Base-by-base conservation (phyloP, 192 early-diverging fungal species). In the Coemansia brasiliensis region DNA sequence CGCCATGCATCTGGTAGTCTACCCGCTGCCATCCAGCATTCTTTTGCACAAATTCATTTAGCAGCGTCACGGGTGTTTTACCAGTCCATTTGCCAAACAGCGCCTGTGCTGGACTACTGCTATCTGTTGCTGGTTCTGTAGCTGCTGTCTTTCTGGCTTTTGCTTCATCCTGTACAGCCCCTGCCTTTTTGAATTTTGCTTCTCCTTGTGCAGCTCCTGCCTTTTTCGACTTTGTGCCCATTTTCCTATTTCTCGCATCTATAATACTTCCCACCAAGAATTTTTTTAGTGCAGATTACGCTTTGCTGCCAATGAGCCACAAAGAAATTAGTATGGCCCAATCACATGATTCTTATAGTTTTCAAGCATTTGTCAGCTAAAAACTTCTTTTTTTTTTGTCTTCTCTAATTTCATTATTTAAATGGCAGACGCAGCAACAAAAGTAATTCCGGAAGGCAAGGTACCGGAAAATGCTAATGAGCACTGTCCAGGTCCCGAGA, bases 41-140 rank as follows among this genome's bases (percentile, higher is more conserved):
- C 51, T 59, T 53, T 37, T 73, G 72, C 65, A 87, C 87, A 48
- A 87, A 86, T 58, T 93, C 93, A 65, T 92, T 81, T 2, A 95
- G 76, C 3, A 93, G 67, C 3, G 83, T 83, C 3, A 86, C 80
- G 0, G 93, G 92, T 0, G 90, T 90, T 55, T 95, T 95, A 39
- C 93, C 93, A 0, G 91, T 94, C 93, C 91, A 92, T 22, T 83
- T 83, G 21, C 83, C 86, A 68, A 93, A 93, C 20, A 79, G 61
- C 37, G 15, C 41, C 16, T 56, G 52, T n/a, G 48, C 53, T 57
- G 46, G 39, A 16, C 52, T 55, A 39, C 29, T 40, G 22, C 29
- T 39, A 8, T 60, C 7, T 32, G 42, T 29, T 13, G 49, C 4
- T 64, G 52, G 12, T 7, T 27, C 15, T 37, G 17, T 20, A 35